Evolutionary conservation across 345 rosid species (phyloP).

Genomic region (Pistacia vera): DNA sequence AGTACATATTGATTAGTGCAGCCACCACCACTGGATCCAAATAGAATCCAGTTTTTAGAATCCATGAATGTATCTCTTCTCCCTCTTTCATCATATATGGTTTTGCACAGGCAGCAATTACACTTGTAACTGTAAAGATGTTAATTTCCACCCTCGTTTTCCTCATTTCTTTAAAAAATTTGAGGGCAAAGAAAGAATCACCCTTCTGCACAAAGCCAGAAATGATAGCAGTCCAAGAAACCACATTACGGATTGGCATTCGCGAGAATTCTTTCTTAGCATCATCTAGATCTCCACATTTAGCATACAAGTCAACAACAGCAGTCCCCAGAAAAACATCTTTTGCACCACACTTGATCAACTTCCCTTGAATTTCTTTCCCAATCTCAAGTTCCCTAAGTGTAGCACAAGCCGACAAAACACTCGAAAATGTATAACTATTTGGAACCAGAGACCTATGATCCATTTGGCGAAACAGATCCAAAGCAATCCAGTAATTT

Average conservation of each 20-base stretch:
- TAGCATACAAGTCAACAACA: constrained; percentile 62
- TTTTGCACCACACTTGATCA: constrained; percentile 48
- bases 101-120: constrained; percentile 62
- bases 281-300: constrained; percentile 59
- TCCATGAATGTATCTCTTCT: constrained; percentile 66
- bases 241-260: constrained; percentile 56
- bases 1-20: constrained; percentile 65
- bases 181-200: constrained; percentile 60
- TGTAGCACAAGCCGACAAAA: constrained; percentile 67
- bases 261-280: constrained; percentile 59
- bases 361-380: constrained; percentile 62
- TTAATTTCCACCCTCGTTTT: constrained; percentile 50
- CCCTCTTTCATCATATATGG: constrained; percentile 52
- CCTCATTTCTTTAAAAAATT: constrained; percentile 63
- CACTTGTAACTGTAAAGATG: constrained; percentile 55
- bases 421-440: constrained; percentile 61
- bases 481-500: constrained; percentile 51
- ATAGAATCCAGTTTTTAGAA: constrained; percentile 57
- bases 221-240: constrained; percentile 80
- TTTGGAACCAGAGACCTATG: constrained; percentile 47
- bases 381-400: constrained; percentile 56
- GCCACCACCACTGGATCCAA: constrained; percentile 51
- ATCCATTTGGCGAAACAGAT: constrained; percentile 53
- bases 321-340: constrained; percentile 66
- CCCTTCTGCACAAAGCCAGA: constrained; percentile 62